Base-by-base conservation (phyloP, 1,284 basidiomycete species). In the Cerioporus squamosus region DNA sequence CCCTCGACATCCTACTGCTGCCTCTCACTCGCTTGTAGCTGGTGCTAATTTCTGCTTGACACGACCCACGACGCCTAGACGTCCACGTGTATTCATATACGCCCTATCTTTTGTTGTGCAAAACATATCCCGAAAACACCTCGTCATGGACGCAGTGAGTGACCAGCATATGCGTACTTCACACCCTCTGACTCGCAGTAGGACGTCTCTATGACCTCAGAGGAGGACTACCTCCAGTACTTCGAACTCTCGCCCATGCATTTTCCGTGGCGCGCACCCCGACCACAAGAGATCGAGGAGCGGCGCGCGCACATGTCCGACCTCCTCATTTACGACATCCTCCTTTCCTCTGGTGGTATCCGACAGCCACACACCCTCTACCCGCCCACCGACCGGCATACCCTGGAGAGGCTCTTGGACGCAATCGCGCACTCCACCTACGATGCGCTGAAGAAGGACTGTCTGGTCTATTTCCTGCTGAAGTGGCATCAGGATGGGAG, bases 381-480 rank as follows among this genome's bases (percentile, higher is more conserved):
- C 68, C 91, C 91, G 15, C 91, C 91, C 1, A 67, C 71, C n/a
- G 82, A 86, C 71, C 73, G 77, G 38, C 72, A 73, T 10, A 71
- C 77, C 3, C 80, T 93, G 22, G 69, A 79, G 53, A 75, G 73
- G 9, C 78, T 93, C 5, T 73, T 93, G 43, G 74, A 81, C 20
- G 82, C 82, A 20, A 89, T 93, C 61, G 78, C 82, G 51, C 64
- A 74, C 31, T 87, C 84, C 1, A 70, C 75, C 5, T 94, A 90
- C 65, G 91, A 94, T 70, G 70, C 74, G 29, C 79, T 93, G 56
- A 93, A 93, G 78, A 86, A 86, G 71, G 86, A 91, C 60, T 90
- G 88, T 62, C 74, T 93, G 36, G 75, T 91, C 1, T 93, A 91
- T 72, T 91, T 85, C 66, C 73, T 93, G 60, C 77, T 93, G 55